Base-by-base conservation (phyloP, 345 rosid genomes). In the Linum tenue region DNA sequence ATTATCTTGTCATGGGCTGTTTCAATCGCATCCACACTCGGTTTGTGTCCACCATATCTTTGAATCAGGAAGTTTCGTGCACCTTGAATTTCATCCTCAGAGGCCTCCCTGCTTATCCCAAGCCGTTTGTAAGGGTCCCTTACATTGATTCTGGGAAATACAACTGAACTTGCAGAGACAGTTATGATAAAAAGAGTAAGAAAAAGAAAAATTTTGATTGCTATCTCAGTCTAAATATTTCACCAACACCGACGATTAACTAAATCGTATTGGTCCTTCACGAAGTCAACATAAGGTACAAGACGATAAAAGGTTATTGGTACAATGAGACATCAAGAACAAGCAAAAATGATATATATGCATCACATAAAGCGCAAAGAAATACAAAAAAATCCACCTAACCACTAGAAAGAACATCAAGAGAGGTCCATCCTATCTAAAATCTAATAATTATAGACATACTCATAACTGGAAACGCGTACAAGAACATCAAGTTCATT, bases 1-100 rank as follows among this genome's bases (percentile, higher is more conserved):
- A 94, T 84, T 63, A 94, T 94, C 79, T 85, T 88, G 81, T 94
- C 90, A 66, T 90, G 92, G 9, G 96, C 99, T n/a, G 90, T 80
- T 75, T 90, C 99, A 44, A 94, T 88, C 61, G 99, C 89, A 68
- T 94, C 97, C 16, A 85, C 73, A 63, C 99, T 94, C 37, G 97
- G 96, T 75, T 90, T 88, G 76, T 94, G 99, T 62, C 85, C 89
- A 0, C 80, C 80, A 69, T 84, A 90, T 73, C 81, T 84, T 59
- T 86, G 85, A 66, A 94, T 76, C 43, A 92, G 92, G 78, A 85
- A 94, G 79, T 83, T 88, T 73, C 97, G 81, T 5, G 99, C 99
- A 0, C 83, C 90, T 74, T 88, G 97, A 75, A 94, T 86, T 82
- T 94, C 99, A 53, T 86, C 92, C 70, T 90, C 97, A 2, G 95